Conservation (phyloP, 768 basidiomycete species). For the Gloeopeniophorella convolvens region DNA sequence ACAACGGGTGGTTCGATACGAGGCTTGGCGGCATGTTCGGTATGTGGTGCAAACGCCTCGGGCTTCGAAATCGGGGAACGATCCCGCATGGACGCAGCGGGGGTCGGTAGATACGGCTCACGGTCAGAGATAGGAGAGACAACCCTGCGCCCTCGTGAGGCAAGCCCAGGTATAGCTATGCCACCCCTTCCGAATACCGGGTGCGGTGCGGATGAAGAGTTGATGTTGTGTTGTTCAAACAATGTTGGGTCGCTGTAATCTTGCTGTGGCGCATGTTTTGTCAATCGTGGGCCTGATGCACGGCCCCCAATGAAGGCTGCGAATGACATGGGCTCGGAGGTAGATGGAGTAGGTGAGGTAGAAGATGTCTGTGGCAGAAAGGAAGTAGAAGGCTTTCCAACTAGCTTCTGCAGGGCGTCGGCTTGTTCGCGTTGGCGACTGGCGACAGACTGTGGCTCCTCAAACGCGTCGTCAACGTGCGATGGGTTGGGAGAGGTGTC, state of each 20-base stretch:
- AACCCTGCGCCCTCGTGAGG: slow-evolving; percentile 21
- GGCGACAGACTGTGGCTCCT: neutral
- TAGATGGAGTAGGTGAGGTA: slow-evolving; percentile 1
- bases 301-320: slow-evolving; percentile 79
- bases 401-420: slow-evolving; percentile 9
- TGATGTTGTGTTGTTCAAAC: slow-evolving; percentile 54
- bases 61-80: slow-evolving; percentile 12
- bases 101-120: neutral
- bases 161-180: slow-evolving; percentile 72
- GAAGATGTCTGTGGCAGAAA: slow-evolving; percentile 1
- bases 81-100: slow-evolving; percentile 5
- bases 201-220: slow-evolving; percentile 45
- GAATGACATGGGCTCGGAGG: slow-evolving; percentile 54
- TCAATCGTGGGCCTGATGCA: slow-evolving; percentile 68
- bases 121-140: neutral
- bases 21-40: neutral
- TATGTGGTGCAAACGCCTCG: neutral
- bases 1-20: neutral
- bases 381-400: slow-evolving; percentile 1
- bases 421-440: neutral
- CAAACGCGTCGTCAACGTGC: neutral
- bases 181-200: slow-evolving; percentile 73
- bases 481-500: neutral
- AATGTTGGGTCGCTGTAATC: slow-evolving; percentile 59
- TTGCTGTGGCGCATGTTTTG: slow-evolving; percentile 63